phyloP scores from a whole-genome alignment of 225 moss, liverwort and hornwort species.

The Thuidium tamariscinum region DNA sequence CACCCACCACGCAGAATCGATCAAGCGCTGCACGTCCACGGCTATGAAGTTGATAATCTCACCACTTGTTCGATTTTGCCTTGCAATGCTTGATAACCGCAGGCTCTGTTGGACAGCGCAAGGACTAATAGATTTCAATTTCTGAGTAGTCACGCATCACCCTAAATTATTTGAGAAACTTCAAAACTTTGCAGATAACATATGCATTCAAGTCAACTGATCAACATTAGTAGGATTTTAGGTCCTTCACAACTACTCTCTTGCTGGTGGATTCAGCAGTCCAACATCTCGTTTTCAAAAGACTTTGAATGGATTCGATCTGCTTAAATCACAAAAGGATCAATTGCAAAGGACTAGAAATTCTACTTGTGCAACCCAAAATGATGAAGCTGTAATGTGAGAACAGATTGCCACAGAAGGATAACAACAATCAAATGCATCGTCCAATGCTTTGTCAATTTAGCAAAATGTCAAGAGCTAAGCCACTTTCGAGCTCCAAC shows the following conservation, averaged over 20 bases:
- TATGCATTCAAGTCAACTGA: not conserved
- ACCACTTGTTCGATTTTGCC: constrained; percentile 40
- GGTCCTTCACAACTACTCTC: not conserved
- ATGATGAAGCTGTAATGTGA: not conserved
- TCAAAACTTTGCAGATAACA: not conserved
- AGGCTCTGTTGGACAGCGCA: constrained; percentile 12
- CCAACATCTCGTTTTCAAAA: not conserved
- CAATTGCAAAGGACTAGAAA: not conserved
- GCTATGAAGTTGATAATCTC: constrained; percentile 71
- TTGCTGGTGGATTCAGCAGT: not conserved
- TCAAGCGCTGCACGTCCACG: constrained; percentile 48
- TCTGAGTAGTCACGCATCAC: not conserved
- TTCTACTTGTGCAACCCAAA: not conserved
- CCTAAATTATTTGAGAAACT: too few relatives aligned
- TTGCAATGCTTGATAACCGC: constrained; percentile 41
- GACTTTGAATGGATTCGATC: not conserved
- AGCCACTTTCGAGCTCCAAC: not conserved
- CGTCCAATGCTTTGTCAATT: not conserved
- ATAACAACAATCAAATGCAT: not conserved
- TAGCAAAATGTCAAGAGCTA: not conserved
- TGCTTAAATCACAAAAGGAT: not conserved
- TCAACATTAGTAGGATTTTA: not conserved
- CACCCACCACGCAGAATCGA: constrained; percentile 27
- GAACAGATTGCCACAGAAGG: not conserved
- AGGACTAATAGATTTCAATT: not conserved